phyloP scores from a whole-genome alignment of 768 basidiomycete species.

The Mycena crocata region DNA sequence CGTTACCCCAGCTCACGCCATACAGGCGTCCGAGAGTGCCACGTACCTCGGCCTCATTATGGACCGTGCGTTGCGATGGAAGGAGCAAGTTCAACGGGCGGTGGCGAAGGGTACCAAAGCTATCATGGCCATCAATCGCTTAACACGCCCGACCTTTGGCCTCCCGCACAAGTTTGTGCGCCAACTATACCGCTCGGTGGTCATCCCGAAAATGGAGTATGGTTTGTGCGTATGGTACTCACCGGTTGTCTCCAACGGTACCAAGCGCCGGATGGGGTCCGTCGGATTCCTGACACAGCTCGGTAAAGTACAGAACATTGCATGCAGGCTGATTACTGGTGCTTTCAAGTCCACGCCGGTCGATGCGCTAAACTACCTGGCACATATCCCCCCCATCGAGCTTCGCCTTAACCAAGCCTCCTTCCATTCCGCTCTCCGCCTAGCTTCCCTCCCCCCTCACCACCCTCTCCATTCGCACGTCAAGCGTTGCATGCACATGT shows the following conservation, averaged over 20 bases:
- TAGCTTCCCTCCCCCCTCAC: constrained; percentile 2
- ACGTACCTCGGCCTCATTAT: no score
- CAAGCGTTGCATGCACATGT: not conserved
- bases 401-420: constrained; percentile 13
- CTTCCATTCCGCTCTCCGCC: not conserved
- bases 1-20: no score
- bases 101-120: constrained; percentile 16
- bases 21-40: no score
- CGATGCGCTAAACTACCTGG: constrained; percentile 29
- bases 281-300: constrained; percentile 20
- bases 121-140: not conserved
- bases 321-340: constrained; percentile 23
- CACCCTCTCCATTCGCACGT: constrained; percentile 7
- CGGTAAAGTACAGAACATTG: not conserved
- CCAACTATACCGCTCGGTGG: constrained; percentile 22
- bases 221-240: constrained; percentile 26
- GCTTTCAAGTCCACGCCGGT: constrained; percentile 23
- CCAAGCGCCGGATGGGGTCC: not conserved
- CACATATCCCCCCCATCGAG: constrained; percentile 27
- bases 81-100: constrained; percentile 25
- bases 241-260: constrained; percentile 10
- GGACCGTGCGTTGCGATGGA: constrained; percentile 18
- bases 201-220: constrained; percentile 1
- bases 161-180: constrained; percentile 25
- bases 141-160: constrained; percentile 15